Evolutionary conservation across 345 rosid species (phyloP).

Genomic region (Heritiera littoralis): DNA sequence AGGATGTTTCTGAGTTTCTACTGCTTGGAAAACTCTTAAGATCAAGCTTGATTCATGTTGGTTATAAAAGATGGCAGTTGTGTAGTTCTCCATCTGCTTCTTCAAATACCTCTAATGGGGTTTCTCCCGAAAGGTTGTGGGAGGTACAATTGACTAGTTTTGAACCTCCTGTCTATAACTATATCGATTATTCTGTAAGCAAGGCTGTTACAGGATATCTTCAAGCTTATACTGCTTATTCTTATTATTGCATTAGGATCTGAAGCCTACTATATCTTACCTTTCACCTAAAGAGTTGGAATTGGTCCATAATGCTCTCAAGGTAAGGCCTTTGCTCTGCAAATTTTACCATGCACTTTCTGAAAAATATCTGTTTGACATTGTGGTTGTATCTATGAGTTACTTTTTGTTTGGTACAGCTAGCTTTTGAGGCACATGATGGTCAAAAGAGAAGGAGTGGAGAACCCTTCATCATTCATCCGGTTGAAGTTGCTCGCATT

Average conservation of each 20-base stretch:
- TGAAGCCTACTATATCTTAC: slow-evolving; percentile 72
- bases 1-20: slow-evolving; percentile 40
- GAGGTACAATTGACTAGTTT: slow-evolving; percentile 56
- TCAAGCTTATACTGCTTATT: slow-evolving; percentile 7
- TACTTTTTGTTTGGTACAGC: slow-evolving; percentile 51
- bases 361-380: not conserved
- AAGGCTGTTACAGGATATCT: not conserved
- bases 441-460: slow-evolving; percentile 99
- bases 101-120: slow-evolving; percentile 40
- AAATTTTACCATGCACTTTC: not conserved
- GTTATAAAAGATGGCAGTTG: slow-evolving; percentile 56
- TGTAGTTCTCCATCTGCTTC: slow-evolving; percentile 51
- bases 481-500: slow-evolving; percentile 96
- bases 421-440: slow-evolving; percentile 95
- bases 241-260: slow-evolving; percentile 42
- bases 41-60: slow-evolving; percentile 42
- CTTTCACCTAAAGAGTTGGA: slow-evolving; percentile 81
- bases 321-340: slow-evolving; percentile 44
- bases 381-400: slow-evolving; percentile 28
- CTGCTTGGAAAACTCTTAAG: slow-evolving; percentile 46
- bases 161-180: not conserved
- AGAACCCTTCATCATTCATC: slow-evolving; percentile 96
- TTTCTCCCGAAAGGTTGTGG: slow-evolving; percentile 87
- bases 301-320: slow-evolving; percentile 73
- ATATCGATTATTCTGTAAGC: not conserved